Evolutionary conservation across 2,329 filamentous ascomycete genomes (phyloP), one percentile per base, ranked within the genome.

Genomic region (Aspergillus ibericus): DNA sequence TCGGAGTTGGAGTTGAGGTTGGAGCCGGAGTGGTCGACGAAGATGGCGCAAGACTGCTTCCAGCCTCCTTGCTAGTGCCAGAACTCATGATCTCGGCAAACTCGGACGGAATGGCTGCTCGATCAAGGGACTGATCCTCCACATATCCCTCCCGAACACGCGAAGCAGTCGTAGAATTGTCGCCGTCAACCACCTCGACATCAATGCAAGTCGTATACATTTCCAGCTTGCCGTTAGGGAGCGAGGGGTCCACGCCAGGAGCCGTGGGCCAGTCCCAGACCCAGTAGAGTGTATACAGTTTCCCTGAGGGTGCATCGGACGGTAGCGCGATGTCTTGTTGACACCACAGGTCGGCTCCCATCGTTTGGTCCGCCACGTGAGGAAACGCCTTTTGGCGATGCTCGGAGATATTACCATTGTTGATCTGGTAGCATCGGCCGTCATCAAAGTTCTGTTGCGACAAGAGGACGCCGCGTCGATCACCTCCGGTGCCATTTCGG

Each of bases 261-360:
- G 64, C 80, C 13, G 85, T 88, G 2, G 89, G 88, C 91, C 92
- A 99, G 75, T 96, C 89, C 95, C 95, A 98, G 47, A 97, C 88
- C 93, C 93, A 98, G 81, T 96, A 96, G 53, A 96, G 77, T 3
- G 92, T 93, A 73, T 93, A 91, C 27, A 83, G 82, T 29, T 87
- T 83, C 46, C 86, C 86, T 9, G 80, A 74, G n/a, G 82, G 75
- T 48, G 86, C 79, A 66, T 89, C 83, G 5, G 80, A 70, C 0
- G 95, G 95, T 13, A 99, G 79, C 69, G 87, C 82, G 49, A 97
- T 79, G 70, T 95, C 88, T 35, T 88, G 88, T 75, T 97, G 93
- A 77, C 95, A 98, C 79, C 83, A 88, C 52, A 93, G 80, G 67
- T 88, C 85, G 47, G 77, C 75, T 25, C 83, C 85, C 73, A 82